phyloP scores from a whole-genome alignment of 768 basidiomycete genomes.

The Leccinum variicolor region DNA sequence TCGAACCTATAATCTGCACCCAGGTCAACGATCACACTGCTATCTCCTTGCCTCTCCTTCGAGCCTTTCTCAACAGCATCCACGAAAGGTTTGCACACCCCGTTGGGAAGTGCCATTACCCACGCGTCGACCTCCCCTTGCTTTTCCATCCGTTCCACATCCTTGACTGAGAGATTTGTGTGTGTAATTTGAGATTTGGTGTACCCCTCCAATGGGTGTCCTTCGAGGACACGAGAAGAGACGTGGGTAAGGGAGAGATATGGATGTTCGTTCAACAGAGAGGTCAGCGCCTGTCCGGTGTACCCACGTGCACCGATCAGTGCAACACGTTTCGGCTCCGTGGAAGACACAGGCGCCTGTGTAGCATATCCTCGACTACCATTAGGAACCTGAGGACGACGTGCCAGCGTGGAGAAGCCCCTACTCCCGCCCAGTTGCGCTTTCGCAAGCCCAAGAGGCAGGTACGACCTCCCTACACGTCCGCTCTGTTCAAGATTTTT shows the following conservation, averaged over 20 bases:
- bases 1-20: constrained; percentile 97
- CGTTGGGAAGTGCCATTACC: constrained; percentile 99
- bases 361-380: constrained; percentile 80
- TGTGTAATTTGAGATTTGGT: constrained; percentile 72
- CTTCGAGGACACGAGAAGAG: constrained; percentile 92
- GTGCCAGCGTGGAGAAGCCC: constrained; percentile 22
- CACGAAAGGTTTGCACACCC: constrained; percentile 93
- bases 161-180: constrained; percentile 71
- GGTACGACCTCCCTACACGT: constrained; percentile 82
- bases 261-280: constrained; percentile 85
- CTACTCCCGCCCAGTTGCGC: constrained; percentile 21
- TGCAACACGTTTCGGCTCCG: constrained; percentile 83
- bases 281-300: constrained; percentile 90
- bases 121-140: constrained; percentile 92
- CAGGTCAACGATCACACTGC: constrained; percentile 85
- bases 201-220: constrained; percentile 75
- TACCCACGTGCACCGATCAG: constrained; percentile 95
- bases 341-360: constrained; percentile 42
- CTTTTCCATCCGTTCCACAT: constrained; percentile 88
- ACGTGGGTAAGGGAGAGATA: constrained; percentile 89
- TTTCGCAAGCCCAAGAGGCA: constrained; percentile 47
- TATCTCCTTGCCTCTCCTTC: constrained; percentile 41
- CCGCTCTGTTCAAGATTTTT: constrained; percentile 71
- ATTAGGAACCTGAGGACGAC: constrained; percentile 36
- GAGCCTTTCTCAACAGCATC: constrained; percentile 86